phyloP scores from a whole-genome alignment of 768 basidiomycete species.

The Trametes elegans region DNA sequence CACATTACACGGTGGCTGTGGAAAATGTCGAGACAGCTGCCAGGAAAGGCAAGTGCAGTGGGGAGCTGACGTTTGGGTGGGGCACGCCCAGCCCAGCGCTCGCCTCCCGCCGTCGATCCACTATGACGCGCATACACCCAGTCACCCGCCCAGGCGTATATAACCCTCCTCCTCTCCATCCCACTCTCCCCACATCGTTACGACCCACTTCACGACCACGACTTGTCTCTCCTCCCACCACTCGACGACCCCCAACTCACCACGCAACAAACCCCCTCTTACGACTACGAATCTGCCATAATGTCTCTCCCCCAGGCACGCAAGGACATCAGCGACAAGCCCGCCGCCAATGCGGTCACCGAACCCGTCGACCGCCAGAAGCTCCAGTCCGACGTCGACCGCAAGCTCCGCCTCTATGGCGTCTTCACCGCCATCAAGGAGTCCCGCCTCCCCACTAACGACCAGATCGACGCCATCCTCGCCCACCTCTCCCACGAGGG shows the following conservation, averaged over 20 bases:
- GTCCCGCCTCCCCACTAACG: conserved; percentile 79
- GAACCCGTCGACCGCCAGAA: conserved; percentile 58
- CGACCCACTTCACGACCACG: conserved; percentile 11
- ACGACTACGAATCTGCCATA: conserved; percentile 46
- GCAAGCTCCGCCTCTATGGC: conserved; percentile 82
- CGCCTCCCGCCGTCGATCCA: conserved; percentile 2
- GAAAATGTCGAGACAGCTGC: not conserved
- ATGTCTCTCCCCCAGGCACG: conserved; percentile 68
- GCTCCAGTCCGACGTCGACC: conserved; percentile 73
- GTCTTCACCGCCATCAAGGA: conserved; percentile 77
- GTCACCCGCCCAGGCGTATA: not conserved
- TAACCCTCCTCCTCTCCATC: not conserved
- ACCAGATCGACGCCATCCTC: conserved; percentile 74
- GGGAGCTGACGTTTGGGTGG: conserved; percentile 6
- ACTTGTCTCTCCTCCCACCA: not conserved
- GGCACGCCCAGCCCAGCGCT: not conserved
- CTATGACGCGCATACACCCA: conserved; percentile 1
- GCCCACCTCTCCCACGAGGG: conserved; percentile 56
- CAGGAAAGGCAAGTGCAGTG: not conserved
- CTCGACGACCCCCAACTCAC: conserved; percentile 2
- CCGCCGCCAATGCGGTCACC: conserved; percentile 58
- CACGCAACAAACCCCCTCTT: not conserved
- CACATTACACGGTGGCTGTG: not conserved
- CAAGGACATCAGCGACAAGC: conserved; percentile 60
- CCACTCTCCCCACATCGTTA: not conserved